These are phyloP conservation scores for Primulina tabacum DNA, from an alignment of 257 asterid species.

Conservation along the genomic window DNA sequence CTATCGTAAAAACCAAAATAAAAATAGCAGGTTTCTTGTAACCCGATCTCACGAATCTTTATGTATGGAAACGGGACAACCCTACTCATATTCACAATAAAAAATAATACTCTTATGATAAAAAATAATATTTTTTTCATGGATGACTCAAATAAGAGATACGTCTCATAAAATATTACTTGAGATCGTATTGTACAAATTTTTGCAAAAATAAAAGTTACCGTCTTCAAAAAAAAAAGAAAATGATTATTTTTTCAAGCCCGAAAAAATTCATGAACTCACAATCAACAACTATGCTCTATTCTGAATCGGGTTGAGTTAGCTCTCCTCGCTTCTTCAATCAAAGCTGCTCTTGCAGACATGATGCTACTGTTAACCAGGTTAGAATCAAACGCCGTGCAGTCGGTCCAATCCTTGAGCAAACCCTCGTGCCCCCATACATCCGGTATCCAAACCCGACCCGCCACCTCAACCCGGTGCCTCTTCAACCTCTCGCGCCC, in stretches of 20 bases:
- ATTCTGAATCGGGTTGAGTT: constrained; percentile 40
- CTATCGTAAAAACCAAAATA: no score
- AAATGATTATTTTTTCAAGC: background rate
- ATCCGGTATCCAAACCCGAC: constrained; percentile 90
- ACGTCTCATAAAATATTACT: no score
- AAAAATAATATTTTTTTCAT: no score
- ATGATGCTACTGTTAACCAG: constrained; percentile 43
- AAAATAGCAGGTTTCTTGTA: no score
- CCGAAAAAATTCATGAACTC: background rate
- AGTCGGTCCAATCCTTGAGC: constrained; percentile 79
- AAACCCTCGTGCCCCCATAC: constrained; percentile 80
- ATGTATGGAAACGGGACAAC: no score
- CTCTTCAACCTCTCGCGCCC: constrained; percentile 79
- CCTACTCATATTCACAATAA: no score
- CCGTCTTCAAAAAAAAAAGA: background rate
- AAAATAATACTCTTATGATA: no score
- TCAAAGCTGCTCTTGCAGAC: constrained; percentile 71
- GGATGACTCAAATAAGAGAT: no score
- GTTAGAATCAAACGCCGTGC: constrained; percentile 59
- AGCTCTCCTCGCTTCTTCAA: constrained; percentile 41
- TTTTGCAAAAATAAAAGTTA: no score
- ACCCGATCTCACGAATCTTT: no score
- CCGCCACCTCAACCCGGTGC: constrained; percentile 74
- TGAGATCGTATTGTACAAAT: no score
- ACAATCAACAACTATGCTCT: constrained; percentile 34